Evolutionary conservation across 495 filamentous ascomycete species (phyloP).

Genomic region (Cercophora scortea): DNA sequence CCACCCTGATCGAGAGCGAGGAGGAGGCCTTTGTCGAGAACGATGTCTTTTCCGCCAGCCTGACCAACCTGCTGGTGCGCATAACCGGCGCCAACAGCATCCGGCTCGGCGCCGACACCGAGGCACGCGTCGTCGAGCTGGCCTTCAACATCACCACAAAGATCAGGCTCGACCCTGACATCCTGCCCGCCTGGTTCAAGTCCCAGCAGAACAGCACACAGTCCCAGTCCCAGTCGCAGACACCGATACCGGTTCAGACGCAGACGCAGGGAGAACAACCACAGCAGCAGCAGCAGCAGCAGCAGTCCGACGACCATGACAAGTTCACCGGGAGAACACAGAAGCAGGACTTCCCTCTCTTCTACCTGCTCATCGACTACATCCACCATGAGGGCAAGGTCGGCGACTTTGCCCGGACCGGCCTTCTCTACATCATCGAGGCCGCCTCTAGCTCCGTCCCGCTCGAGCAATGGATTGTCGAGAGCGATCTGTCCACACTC

Average conservation of each 20-base stretch:
- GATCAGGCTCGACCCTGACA: constrained; percentile 77
- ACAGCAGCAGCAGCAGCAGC: constrained; percentile 14
- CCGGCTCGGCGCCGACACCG: constrained; percentile 58
- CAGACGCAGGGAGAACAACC: too few relatives aligned
- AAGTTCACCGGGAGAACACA: constrained; percentile 78
- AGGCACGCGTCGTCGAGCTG: constrained; percentile 79
- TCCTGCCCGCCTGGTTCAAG: constrained; percentile 84
- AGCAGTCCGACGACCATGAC: constrained; percentile 39
- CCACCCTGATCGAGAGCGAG: constrained; percentile 88
- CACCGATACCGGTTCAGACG: too few relatives aligned
- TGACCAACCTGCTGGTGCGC: constrained; percentile 71
- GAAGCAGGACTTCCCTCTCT: constrained; percentile 90
- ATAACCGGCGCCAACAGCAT: constrained; percentile 56
- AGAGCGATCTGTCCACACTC: constrained; percentile 90
- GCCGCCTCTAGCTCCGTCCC: constrained; percentile 72
- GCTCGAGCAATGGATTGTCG: constrained; percentile 91
- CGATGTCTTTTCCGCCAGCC: constrained; percentile 68
- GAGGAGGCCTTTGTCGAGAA: constrained; percentile 88
- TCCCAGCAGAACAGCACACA: constrained; percentile 31
- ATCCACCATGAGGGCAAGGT: constrained; percentile 89
- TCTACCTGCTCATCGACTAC: constrained; percentile 91
- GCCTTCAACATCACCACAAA: constrained; percentile 92
- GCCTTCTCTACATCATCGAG: constrained; percentile 91
- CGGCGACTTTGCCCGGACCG: constrained; percentile 95
- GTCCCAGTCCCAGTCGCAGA: constrained; percentile 32